phyloP scores from a whole-genome alignment of 1,284 basidiomycete species.

The Ganoderma leucocontextum region DNA sequence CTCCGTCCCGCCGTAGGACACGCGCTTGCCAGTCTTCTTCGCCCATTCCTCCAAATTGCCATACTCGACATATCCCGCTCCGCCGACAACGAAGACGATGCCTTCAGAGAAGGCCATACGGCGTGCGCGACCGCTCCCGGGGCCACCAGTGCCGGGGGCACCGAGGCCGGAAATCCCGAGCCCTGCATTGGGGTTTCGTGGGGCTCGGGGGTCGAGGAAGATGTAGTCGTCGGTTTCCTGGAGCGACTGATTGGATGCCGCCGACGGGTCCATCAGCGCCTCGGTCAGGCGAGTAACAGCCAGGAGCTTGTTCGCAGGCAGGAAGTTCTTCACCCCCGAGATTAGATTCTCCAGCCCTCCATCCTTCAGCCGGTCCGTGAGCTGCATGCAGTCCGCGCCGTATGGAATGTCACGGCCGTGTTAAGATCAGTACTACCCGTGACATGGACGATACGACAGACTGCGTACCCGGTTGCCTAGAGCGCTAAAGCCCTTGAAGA shows the following conservation, averaged over 20 bases:
- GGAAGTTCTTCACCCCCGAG: conserved; percentile 97
- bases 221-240: conserved; percentile 98
- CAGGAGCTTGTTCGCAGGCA: conserved; percentile 94
- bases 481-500: conserved; percentile 93
- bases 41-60: conserved; percentile 96
- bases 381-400: conserved; percentile 49
- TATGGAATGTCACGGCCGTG: neutral
- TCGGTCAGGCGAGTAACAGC: conserved; percentile 94
- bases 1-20: conserved; percentile 97
- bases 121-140: conserved; percentile 57
- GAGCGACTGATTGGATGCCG: conserved; percentile 91
- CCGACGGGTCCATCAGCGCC: conserved; percentile 95
- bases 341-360: conserved; percentile 95
- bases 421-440: neutral
- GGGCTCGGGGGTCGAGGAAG: conserved; percentile 90
- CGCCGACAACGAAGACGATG: conserved; percentile 95
- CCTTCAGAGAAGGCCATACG: conserved; percentile 91
- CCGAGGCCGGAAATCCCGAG: conserved; percentile 59
- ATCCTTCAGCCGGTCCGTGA: conserved; percentile 94
- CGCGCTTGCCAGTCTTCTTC: conserved; percentile 77
- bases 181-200: conserved; percentile 62
- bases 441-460: neutral
- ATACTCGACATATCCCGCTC: conserved; percentile 97
- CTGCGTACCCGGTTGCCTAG: conserved; percentile 84
- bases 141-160: conserved; percentile 46